Conservation (phyloP, 2,329 filamentous ascomycete species). For the Penicillium sp. region DNA sequence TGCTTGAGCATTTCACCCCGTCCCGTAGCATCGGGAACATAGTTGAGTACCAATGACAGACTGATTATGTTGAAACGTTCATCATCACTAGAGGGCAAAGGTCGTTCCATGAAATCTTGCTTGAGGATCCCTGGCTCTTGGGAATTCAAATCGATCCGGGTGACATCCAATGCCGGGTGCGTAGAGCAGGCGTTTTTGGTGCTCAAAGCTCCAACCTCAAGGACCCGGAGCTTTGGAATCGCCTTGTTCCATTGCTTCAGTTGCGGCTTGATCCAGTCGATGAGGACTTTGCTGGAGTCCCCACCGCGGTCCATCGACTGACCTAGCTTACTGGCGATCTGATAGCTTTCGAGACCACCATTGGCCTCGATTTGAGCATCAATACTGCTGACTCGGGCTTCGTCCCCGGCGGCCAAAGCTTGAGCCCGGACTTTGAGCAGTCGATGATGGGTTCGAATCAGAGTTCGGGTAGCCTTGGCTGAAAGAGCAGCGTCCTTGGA, state of each 20-base stretch:
- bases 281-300: constrained; percentile 59
- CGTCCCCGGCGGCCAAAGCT: constrained; percentile 48
- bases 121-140: constrained; percentile 73
- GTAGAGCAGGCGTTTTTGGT: constrained; percentile 79
- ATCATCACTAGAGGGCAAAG: constrained; percentile 58
- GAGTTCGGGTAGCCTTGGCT: constrained; percentile 55
- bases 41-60: constrained; percentile 89
- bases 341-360: constrained; percentile 59
- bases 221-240: constrained; percentile 56
- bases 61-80: constrained; percentile 86
- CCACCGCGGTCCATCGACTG: constrained; percentile 60
- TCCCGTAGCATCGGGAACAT: constrained; percentile 71
- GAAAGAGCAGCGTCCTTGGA: constrained; percentile 45
- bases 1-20: constrained; percentile 83
- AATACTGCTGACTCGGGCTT: constrained; percentile 41
- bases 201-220: constrained; percentile 88
- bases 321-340: constrained; percentile 60
- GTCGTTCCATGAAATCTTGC: constrained; percentile 91
- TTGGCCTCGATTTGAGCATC: constrained; percentile 52
- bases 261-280: constrained; percentile 54
- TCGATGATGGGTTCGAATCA: constrained; percentile 60
- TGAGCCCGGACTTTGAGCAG: constrained; percentile 56
- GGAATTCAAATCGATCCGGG: constrained; percentile 86
- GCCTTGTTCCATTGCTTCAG: constrained; percentile 22
- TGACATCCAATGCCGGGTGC: constrained; percentile 67